Conservation (phyloP, 495 filamentous ascomycete species). For the Neurospora sp. region DNA sequence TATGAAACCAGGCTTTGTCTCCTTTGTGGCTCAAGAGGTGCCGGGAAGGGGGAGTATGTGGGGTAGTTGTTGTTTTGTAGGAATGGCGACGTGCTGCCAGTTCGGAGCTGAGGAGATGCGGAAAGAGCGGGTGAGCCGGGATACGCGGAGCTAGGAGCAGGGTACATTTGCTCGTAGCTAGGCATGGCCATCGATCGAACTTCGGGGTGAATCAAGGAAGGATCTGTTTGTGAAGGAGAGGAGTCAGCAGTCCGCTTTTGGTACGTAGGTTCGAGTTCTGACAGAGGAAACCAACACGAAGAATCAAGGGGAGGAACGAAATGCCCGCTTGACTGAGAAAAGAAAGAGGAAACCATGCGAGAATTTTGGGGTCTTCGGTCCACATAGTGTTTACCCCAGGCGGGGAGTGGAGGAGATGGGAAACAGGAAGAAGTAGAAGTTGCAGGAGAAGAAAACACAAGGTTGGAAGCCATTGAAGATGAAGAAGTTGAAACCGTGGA, state of each 20-base stretch:
- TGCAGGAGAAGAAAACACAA: conserved; percentile 41
- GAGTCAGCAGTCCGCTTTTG: conserved; percentile 23
- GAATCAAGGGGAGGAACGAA: conserved; percentile 51
- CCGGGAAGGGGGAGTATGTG: conserved; percentile 67
- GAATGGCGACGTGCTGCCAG: conserved; percentile 36
- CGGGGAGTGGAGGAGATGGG: conserved; percentile 25
- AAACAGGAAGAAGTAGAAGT: conserved; percentile 37
- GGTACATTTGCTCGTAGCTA: conserved; percentile 31
- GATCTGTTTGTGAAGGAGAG: conserved; percentile 24
- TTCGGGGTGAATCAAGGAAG: conserved; percentile 40
- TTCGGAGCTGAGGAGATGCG: conserved; percentile 35
- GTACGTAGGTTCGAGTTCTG: conserved; percentile 2
- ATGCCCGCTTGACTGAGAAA: conserved; percentile 51
- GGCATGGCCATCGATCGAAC: conserved; percentile 37
- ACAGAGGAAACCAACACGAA: conserved; percentile 54
- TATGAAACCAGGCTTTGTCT: conserved; percentile 23
- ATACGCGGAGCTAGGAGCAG: conserved; percentile 29
- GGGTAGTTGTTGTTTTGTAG: conserved; percentile 26
- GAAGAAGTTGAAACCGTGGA: conserved; percentile 18
- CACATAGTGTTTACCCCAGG: conserved; percentile 20
- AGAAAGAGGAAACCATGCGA: conserved; percentile 26
- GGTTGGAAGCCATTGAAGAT: conserved; percentile 18
- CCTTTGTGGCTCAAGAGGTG: conserved; percentile 32
- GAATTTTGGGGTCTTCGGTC: conserved; percentile 16
- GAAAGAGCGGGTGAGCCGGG: conserved; percentile 37